phyloP scores from a whole-genome alignment of 306 rosid genomes.

The Mimosa bimucronata region DNA sequence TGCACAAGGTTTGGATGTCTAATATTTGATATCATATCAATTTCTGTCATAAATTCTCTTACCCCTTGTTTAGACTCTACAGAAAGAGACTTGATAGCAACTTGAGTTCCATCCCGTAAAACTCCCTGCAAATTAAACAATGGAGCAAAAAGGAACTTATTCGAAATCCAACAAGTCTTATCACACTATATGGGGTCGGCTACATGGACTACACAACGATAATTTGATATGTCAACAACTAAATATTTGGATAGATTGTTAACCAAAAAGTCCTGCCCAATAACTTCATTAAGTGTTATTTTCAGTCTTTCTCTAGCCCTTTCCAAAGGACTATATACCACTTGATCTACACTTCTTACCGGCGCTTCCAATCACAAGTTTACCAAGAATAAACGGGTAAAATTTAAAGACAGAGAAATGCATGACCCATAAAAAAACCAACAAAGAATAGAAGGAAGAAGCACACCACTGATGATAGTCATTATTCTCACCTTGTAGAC shows the following conservation, averaged over 20 bases:
- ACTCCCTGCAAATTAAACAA: conserved; percentile 65
- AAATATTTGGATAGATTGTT: too few species aligned
- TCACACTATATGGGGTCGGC: not conserved
- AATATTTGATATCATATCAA: conserved; percentile 66
- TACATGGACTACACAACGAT: not conserved
- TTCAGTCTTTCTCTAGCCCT: not conserved
- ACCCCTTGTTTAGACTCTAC: conserved; percentile 80
- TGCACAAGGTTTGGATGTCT: conserved; percentile 84
- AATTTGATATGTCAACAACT: not conserved
- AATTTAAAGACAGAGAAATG: not conserved
- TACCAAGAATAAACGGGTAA: not conserved
- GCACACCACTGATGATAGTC: not conserved
- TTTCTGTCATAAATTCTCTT: conserved; percentile 83
- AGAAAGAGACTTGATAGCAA: conserved; percentile 89
- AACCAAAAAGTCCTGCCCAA: not conserved
- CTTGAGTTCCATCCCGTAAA: conserved; percentile 68
- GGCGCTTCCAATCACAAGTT: too few species aligned
- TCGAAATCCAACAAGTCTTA: not conserved
- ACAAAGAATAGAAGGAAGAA: conserved; percentile 1
- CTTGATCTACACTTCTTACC: too few species aligned
- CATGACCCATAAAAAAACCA: conserved; percentile 15
- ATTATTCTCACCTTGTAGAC: conserved; percentile 71
- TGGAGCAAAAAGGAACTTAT: conserved; percentile 18
- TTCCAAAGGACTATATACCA: not conserved
- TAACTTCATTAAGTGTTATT: too few species aligned